phyloP scores from a whole-genome alignment of 228 moss, liverwort and hornwort genomes.

The Sphagnum fallax region DNA sequence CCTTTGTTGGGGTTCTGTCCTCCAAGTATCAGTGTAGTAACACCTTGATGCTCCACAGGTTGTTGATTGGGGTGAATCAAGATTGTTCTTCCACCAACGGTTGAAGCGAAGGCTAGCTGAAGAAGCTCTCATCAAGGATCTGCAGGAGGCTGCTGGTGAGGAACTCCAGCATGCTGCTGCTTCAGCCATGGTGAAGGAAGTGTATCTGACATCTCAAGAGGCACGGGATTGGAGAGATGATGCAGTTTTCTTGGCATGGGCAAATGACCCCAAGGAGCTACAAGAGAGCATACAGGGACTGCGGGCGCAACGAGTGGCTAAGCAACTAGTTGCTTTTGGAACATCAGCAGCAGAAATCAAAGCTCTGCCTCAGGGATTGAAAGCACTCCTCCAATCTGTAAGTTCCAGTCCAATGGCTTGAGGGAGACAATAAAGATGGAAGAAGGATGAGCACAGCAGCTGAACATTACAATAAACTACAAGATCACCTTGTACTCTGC shows the following conservation, averaged over 20 bases:
- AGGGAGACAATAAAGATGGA: not conserved
- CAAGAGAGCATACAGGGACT: slow-evolving; percentile 50
- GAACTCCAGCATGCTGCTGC: slow-evolving; percentile 57
- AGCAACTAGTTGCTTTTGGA: slow-evolving; percentile 56
- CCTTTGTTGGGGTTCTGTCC: no score
- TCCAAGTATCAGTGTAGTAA: slow-evolving; percentile 10
- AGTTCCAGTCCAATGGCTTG: slow-evolving; percentile 6
- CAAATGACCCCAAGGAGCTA: slow-evolving; percentile 42
- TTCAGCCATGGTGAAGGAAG: slow-evolving; percentile 42
- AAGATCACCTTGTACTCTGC: no score
- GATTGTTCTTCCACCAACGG: slow-evolving; percentile 73
- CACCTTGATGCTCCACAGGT: slow-evolving; percentile 25
- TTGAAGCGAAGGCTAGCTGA: slow-evolving; percentile 81
- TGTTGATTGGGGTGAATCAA: slow-evolving; percentile 80
- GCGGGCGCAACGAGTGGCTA: slow-evolving; percentile 45
- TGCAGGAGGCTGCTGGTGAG: slow-evolving; percentile 61
- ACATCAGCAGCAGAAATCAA: slow-evolving; percentile 48
- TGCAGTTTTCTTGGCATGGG: slow-evolving; percentile 60
- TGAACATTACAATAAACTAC: no score
- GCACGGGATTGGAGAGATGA: slow-evolving; percentile 65
- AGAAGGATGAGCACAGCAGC: not conserved
- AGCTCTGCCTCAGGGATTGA: slow-evolving; percentile 70
- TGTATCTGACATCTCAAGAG: slow-evolving; percentile 22
- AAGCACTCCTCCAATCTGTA: slow-evolving; percentile 61
- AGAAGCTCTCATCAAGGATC: slow-evolving; percentile 54